phyloP scores from a whole-genome alignment of 2,329 filamentous ascomycete genomes.

The Whalleya microplaca region DNA sequence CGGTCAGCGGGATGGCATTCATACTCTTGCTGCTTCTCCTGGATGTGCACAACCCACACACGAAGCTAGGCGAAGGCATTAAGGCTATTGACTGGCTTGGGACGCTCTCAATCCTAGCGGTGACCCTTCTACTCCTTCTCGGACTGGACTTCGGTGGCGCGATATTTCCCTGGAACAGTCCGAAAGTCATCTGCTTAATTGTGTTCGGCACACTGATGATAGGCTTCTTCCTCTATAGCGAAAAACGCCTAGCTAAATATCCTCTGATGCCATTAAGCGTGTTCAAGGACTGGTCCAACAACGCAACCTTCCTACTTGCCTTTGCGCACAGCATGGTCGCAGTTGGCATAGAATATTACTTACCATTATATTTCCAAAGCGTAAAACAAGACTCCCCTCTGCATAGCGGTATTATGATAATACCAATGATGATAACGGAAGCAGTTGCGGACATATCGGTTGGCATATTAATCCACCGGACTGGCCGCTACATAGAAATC shows the following conservation, averaged over 20 bases:
- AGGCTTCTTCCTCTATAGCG: conserved; percentile 37
- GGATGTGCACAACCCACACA: conserved; percentile 47
- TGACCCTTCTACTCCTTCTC: conserved; percentile 42
- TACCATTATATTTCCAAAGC: conserved; percentile 47
- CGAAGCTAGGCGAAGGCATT: conserved; percentile 46
- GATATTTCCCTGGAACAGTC: conserved; percentile 41
- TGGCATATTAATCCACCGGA: conserved; percentile 34
- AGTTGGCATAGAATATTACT: conserved; percentile 45
- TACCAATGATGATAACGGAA: conserved; percentile 41
- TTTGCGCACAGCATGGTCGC: conserved; percentile 41
- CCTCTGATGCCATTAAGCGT: conserved; percentile 41
- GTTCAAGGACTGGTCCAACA: conserved; percentile 38
- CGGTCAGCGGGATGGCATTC: conserved; percentile 23
- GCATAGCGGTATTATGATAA: conserved; percentile 39
- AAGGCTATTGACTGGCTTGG: conserved; percentile 51
- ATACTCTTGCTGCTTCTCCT: conserved; percentile 33
- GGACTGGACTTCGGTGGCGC: conserved; percentile 47
- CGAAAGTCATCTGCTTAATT: conserved; percentile 40
- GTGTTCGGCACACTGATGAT: conserved; percentile 45
- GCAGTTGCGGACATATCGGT: conserved; percentile 36
- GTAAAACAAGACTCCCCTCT: conserved; percentile 40
- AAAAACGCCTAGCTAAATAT: conserved; percentile 41
- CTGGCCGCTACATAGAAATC: conserved; percentile 39
- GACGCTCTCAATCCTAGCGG: conserved; percentile 41
- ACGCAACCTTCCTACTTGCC: conserved; percentile 37